Evolutionary conservation across 2,329 filamentous ascomycete genomes (phyloP).

Genomic region (Aspergillus udagawae): DNA sequence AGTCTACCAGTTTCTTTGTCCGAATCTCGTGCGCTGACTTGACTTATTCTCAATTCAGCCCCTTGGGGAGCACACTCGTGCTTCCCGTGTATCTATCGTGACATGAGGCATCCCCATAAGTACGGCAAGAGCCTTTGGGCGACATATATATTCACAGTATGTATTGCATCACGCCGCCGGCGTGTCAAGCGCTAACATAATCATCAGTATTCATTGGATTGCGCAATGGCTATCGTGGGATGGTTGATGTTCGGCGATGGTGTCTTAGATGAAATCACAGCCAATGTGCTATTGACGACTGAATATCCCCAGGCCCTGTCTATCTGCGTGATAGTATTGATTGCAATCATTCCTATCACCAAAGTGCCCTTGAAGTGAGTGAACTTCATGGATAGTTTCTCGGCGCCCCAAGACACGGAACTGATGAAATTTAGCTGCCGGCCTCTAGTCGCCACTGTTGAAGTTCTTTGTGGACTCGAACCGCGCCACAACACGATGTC

Average conservation of each 20-base stretch:
- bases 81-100: conserved; percentile 80
- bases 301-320: conserved; percentile 72
- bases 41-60: conserved; percentile 28
- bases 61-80: conserved; percentile 69
- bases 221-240: conserved; percentile 75
- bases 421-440: conserved; percentile 54
- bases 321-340: conserved; percentile 77
- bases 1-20: conserved; percentile 13
- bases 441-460: conserved; percentile 79
- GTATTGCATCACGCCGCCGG: conserved; percentile 19
- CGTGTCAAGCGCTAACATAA: conserved; percentile 8
- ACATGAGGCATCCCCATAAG: conserved; percentile 78
- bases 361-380: conserved; percentile 80
- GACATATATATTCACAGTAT: conserved; percentile 80
- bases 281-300: conserved; percentile 72
- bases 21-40: background rate
- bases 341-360: conserved; percentile 89
- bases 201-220: conserved; percentile 69
- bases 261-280: conserved; percentile 85
- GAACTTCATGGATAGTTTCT: background rate
- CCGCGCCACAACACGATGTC: conserved; percentile 36
- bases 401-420: background rate
- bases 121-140: conserved; percentile 70
- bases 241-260: conserved; percentile 91
- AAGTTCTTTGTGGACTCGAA: conserved; percentile 74